Conservation (phyloP, 768 basidiomycete species). For the Tricholoma terreum region DNA sequence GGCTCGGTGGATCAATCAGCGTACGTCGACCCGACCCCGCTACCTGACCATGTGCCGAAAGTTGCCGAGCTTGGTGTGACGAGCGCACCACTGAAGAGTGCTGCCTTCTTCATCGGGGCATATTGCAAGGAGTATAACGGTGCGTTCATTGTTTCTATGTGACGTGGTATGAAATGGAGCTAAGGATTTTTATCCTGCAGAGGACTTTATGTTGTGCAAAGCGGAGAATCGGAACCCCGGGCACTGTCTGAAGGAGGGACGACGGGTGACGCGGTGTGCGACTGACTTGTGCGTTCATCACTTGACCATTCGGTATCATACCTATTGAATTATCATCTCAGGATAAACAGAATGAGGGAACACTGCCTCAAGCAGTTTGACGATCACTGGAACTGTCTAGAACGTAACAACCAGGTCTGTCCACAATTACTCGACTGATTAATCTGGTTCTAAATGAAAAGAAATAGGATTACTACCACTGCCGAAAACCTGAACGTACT, state of each 20-base stretch:
- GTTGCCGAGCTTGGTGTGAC: constrained; percentile 87
- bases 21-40: constrained; percentile 63
- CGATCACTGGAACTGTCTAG: constrained; percentile 91
- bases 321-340: constrained; percentile 26
- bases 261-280: constrained; percentile 93
- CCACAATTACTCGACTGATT: not conserved
- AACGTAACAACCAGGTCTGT: constrained; percentile 89
- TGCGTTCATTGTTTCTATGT: constrained; percentile 36
- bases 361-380: constrained; percentile 87
- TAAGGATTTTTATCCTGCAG: constrained; percentile 13
- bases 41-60: constrained; percentile 63
- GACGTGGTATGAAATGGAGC: not conserved
- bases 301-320: not conserved
- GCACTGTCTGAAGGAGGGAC: constrained; percentile 93
- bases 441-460: not conserved
- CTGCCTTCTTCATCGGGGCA: constrained; percentile 94
- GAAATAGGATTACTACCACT: constrained; percentile 83
- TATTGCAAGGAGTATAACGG: constrained; percentile 97
- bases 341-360: constrained; percentile 91
- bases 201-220: constrained; percentile 89
- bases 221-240: constrained; percentile 84
- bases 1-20: constrained; percentile 46
- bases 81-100: constrained; percentile 92
- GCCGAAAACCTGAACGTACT: constrained; percentile 83
- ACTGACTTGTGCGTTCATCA: constrained; percentile 74